A percentile compares a stretch with the other conserved stretches of the same genome.
phyloP scores from a whole-genome alignment of 2,329 filamentous ascomycete genomes.

The Botryosphaeria dothidea region DNA sequence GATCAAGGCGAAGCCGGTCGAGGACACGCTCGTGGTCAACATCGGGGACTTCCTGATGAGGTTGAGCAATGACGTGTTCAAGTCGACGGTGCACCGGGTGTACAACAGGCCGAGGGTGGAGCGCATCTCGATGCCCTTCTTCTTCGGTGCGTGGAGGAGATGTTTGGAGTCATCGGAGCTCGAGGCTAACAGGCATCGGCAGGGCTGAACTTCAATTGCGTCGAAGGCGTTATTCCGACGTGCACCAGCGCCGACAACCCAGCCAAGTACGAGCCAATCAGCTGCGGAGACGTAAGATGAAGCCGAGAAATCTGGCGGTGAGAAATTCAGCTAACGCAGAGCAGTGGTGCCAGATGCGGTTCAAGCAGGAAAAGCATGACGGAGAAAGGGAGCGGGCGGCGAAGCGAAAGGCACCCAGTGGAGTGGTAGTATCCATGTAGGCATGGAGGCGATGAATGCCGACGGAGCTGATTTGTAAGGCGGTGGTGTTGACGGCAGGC shows the following conservation, averaged over 20 bases:
- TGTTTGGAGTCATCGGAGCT: not conserved
- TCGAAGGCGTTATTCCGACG: slow-evolving; percentile 50
- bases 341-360: slow-evolving; percentile 3
- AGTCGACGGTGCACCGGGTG: slow-evolving; percentile 51
- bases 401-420: not conserved
- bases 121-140: slow-evolving; percentile 58
- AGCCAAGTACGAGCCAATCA: slow-evolving; percentile 48
- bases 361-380: not conserved
- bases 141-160: slow-evolving; percentile 39
- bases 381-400: not conserved
- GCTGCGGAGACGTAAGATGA: slow-evolving; percentile 22
- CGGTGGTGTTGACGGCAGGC: not conserved
- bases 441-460: not conserved
- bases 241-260: slow-evolving; percentile 47
- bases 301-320: no score
- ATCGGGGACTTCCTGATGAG: slow-evolving; percentile 52
- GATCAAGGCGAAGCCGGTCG: not conserved
- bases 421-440: not conserved
- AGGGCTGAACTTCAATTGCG: slow-evolving; percentile 27
- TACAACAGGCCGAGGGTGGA: slow-evolving; percentile 29
- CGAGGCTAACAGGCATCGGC: not conserved
- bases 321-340: not conserved
- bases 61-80: slow-evolving; percentile 53
- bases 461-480: not conserved
- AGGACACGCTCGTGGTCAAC: not conserved